Conservation (phyloP, 371 early-diverging fungal species). For the Coemansia sp. region DNA sequence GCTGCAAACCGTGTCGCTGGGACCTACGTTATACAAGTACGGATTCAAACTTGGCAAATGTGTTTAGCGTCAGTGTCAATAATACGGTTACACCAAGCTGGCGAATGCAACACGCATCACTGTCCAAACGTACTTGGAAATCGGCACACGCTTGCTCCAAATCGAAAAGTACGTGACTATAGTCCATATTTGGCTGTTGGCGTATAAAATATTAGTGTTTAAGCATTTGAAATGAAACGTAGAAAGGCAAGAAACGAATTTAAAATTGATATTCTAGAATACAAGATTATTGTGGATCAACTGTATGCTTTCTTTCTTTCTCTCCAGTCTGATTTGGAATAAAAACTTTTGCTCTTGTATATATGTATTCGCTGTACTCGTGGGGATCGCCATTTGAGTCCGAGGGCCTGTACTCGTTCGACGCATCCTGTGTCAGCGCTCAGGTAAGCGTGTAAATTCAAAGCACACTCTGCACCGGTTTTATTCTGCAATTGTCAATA, state of each 20-base stretch:
- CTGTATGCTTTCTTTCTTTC: neutral
- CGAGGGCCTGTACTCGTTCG: slow-evolving; percentile 39
- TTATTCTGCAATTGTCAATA: neutral
- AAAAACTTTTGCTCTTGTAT: neutral
- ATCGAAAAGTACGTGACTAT: slow-evolving; percentile 23
- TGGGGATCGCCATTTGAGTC: slow-evolving; percentile 44
- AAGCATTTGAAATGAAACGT: neutral
- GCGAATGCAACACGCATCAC: neutral
- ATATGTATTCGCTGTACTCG: slow-evolving; percentile 40
- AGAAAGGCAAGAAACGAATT: slow-evolving; percentile 2
- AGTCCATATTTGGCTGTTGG: slow-evolving; percentile 26
- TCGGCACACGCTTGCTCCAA: slow-evolving; percentile 48
- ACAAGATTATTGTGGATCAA: neutral
- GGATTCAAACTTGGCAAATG: neutral
- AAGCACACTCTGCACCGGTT: neutral
- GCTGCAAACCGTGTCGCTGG: slow-evolving; percentile 43
- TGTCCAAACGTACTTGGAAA: slow-evolving; percentile 30
- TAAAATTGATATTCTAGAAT: no score
- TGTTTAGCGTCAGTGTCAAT: neutral
- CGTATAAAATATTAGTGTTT: no score
- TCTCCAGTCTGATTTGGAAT: neutral
- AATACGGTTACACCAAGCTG: neutral
- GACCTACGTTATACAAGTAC: slow-evolving; percentile 14
- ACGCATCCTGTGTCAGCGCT: slow-evolving; percentile 36
- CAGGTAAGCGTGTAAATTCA: slow-evolving; percentile 18